phyloP scores from a whole-genome alignment of 257 asterid species.

The Solanum pinnatisectum region DNA sequence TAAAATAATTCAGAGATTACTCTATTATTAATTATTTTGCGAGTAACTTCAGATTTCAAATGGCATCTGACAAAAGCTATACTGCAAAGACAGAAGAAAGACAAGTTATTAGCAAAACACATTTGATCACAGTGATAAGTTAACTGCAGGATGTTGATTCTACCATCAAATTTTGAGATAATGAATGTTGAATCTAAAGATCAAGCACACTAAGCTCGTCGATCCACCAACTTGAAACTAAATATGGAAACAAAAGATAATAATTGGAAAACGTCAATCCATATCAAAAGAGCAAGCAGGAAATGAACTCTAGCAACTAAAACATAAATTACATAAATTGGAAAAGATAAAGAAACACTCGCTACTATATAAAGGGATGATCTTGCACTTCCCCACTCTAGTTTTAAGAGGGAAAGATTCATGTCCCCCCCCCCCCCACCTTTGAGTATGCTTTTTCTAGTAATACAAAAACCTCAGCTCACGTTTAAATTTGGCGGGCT shows the following conservation, averaged over 20 bases:
- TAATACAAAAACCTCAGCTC: neutral
- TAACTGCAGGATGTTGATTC: neutral
- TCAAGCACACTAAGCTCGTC: neutral
- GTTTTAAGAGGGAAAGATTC: neutral
- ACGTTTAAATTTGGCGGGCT: neutral
- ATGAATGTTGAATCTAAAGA: neutral
- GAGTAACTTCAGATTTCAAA: neutral
- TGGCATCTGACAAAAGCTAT: neutral
- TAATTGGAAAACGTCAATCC: neutral
- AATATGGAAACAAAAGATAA: neutral
- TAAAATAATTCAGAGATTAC: neutral
- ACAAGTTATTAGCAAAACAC: neutral
- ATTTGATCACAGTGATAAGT: neutral
- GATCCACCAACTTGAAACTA: neutral
- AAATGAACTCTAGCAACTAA: neutral
- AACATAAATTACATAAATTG: neutral
- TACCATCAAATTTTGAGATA: neutral
- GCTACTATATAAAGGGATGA: neutral
- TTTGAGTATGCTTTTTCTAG: neutral
- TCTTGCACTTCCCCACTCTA: neutral
- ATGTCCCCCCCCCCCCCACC: neutral
- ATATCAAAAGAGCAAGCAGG: neutral
- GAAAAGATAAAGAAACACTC: neutral
- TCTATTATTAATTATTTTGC: neutral
- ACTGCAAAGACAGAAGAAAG: neutral